Conservation (phyloP, 108 stramenopile species). For the Epithemia pelagica region DNA sequence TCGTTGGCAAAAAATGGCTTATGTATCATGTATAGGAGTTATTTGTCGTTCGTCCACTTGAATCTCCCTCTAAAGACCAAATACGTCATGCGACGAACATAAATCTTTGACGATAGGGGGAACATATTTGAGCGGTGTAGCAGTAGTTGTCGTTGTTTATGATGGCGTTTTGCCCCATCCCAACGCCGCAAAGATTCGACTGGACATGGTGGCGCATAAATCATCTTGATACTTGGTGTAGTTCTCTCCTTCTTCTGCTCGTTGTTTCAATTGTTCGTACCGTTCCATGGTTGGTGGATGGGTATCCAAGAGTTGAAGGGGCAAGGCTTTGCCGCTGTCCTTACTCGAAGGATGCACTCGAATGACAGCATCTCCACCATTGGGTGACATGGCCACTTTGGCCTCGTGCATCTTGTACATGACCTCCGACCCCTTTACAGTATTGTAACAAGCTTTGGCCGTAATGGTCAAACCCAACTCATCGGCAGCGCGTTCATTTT, state of each 20-base stretch:
- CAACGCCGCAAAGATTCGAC: not conserved
- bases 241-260: conserved; percentile 3
- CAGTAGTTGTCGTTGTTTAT: too few species aligned
- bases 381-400: conserved; percentile 43
- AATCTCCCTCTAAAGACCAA: too few species aligned
- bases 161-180: too few species aligned
- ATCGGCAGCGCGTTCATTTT: conserved; percentile 70
- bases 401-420: conserved; percentile 71
- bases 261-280: conserved; percentile 10
- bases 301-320: conserved; percentile 4
- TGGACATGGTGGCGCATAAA: conserved; percentile 6
- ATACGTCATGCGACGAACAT: too few species aligned
- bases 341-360: not conserved
- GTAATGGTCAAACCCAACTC: conserved; percentile 64
- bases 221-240: conserved; percentile 3
- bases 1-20: too few species aligned
- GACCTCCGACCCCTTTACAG: conserved; percentile 45
- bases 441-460: conserved; percentile 80
- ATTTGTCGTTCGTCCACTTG: too few species aligned
- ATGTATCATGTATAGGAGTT: too few species aligned
- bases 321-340: not conserved
- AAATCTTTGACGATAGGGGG: too few species aligned
- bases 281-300: conserved; percentile 18
- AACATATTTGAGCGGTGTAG: too few species aligned
- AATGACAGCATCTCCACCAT: not conserved